A percentile compares a stretch with the other conserved stretches of the same genome.
phyloP scores from a whole-genome alignment of 73 alveolate genomes.

The Tetrahymena malaccensis region DNA sequence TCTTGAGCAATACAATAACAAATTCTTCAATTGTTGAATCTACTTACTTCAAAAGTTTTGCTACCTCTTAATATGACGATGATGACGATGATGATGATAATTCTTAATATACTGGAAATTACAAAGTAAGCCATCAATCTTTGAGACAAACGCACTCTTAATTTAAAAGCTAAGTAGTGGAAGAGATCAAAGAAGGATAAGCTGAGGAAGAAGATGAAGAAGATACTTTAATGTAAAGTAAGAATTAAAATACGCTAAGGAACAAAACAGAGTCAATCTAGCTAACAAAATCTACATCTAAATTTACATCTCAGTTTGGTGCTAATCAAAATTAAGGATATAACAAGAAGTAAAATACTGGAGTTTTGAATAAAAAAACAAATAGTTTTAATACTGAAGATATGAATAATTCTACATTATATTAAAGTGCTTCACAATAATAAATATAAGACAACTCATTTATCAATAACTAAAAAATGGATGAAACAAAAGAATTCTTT shows the following conservation, averaged over 20 bases:
- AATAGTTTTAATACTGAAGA: background rate
- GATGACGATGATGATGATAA: background rate
- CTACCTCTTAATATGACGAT: background rate
- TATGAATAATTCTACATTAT: background rate
- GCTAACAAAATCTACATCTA: background rate
- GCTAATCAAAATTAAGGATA: background rate
- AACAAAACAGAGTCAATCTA: background rate
- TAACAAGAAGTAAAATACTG: background rate
- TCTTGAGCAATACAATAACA: background rate
- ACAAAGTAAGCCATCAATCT: background rate
- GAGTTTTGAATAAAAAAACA: background rate
- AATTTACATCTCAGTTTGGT: background rate
- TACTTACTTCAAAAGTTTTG: background rate
- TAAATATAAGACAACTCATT: background rate
- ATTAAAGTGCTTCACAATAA: background rate
- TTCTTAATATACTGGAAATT: background rate
- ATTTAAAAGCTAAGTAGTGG: background rate
- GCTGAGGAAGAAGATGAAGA: background rate
- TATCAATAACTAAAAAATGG: background rate
- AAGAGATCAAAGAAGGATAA: background rate
- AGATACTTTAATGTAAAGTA: background rate
- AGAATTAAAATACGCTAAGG: background rate
- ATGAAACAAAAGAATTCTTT: background rate
- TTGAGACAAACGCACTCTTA: too few species aligned
- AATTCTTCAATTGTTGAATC: background rate